Evolutionary conservation across 2,329 filamentous ascomycete species (phyloP).

Genomic region (Exophiala alcalophila): DNA sequence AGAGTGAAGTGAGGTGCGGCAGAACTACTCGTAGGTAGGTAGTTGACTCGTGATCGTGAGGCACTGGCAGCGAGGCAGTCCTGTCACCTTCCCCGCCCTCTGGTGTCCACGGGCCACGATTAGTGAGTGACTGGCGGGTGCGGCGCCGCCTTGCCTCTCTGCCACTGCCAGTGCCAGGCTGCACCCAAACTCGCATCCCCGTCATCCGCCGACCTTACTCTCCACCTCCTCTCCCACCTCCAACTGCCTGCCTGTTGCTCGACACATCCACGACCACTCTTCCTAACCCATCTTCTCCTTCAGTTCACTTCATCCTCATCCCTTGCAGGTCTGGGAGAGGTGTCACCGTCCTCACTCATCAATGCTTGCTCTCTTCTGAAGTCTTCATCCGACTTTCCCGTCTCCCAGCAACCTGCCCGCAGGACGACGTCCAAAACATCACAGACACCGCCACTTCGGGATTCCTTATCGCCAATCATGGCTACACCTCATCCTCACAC

Average conservation of each 20-base stretch:
- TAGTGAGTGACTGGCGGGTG: too few relatives aligned
- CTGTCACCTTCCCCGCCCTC: too few relatives aligned
- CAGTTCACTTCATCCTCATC: slow-evolving; percentile 7
- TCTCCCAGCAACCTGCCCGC: slow-evolving; percentile 11
- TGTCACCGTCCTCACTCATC: slow-evolving; percentile 4
- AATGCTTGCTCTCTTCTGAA: slow-evolving; percentile 15
- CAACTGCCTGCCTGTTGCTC: slow-evolving; percentile 1
- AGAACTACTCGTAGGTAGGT: too few relatives aligned
- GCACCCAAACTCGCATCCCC: slow-evolving; percentile 12
- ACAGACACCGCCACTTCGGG: slow-evolving; percentile 32
- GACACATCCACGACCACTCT: slow-evolving; percentile 3
- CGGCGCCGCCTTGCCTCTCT: too few relatives aligned
- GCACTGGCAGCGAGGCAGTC: too few relatives aligned
- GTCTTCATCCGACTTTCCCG: slow-evolving; percentile 9
- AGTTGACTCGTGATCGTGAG: too few relatives aligned
- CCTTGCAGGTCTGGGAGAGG: slow-evolving; percentile 4
- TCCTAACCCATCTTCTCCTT: slow-evolving; percentile 4
- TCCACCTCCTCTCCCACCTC: slow-evolving; percentile 10
- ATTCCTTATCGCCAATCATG: slow-evolving; percentile 35
- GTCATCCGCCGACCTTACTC: slow-evolving; percentile 14
- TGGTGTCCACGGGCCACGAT: too few relatives aligned
- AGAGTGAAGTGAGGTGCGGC: too few relatives aligned
- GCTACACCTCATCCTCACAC: slow-evolving; percentile 42
- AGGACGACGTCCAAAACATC: slow-evolving; percentile 7
- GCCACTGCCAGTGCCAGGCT: too few relatives aligned